A percentile compares a stretch with the other conserved stretches of the same genome.
phyloP scores from a whole-genome alignment of 2,329 filamentous ascomycete genomes.

The Diaporthe citrichinensis region DNA sequence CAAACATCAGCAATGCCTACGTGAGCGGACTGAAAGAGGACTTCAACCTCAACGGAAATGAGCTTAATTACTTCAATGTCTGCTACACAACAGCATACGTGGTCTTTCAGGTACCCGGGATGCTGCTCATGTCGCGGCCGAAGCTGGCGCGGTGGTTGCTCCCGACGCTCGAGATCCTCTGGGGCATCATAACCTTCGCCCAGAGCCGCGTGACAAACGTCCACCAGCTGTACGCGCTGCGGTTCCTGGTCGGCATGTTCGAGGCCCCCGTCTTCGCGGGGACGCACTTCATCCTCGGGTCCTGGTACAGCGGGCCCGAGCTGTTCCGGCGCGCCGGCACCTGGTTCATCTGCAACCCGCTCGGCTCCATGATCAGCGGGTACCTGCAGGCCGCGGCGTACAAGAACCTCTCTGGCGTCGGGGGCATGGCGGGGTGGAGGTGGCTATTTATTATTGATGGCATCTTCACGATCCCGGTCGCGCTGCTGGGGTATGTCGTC shows the following conservation, averaged over 20 bases:
- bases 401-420: slow-evolving; percentile 63
- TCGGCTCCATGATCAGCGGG: slow-evolving; percentile 51
- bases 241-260: slow-evolving; percentile 51
- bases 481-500: slow-evolving; percentile 64
- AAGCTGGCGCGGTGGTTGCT: slow-evolving; percentile 51
- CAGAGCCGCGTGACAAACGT: slow-evolving; percentile 49
- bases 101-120: slow-evolving; percentile 52
- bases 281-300: slow-evolving; percentile 51
- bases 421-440: slow-evolving; percentile 64
- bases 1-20: slow-evolving; percentile 55
- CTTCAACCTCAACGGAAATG: slow-evolving; percentile 54
- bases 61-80: slow-evolving; percentile 57
- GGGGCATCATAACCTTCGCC: slow-evolving; percentile 51
- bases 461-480: slow-evolving; percentile 68
- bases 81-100: slow-evolving; percentile 57
- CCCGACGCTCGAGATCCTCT: slow-evolving; percentile 50
- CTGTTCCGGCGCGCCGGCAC: slow-evolving; percentile 50
- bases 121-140: slow-evolving; percentile 51
- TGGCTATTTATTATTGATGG: slow-evolving; percentile 73
- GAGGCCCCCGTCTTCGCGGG: slow-evolving; percentile 52
- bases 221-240: slow-evolving; percentile 50
- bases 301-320: slow-evolving; percentile 48
- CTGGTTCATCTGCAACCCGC: slow-evolving; percentile 49
- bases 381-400: slow-evolving; percentile 68
- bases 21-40: slow-evolving; percentile 57